These are phyloP conservation scores for Exophiala xenobiotica DNA, from an alignment of 2,329 filamentous ascomycete species.

Conservation along the genomic window DNA sequence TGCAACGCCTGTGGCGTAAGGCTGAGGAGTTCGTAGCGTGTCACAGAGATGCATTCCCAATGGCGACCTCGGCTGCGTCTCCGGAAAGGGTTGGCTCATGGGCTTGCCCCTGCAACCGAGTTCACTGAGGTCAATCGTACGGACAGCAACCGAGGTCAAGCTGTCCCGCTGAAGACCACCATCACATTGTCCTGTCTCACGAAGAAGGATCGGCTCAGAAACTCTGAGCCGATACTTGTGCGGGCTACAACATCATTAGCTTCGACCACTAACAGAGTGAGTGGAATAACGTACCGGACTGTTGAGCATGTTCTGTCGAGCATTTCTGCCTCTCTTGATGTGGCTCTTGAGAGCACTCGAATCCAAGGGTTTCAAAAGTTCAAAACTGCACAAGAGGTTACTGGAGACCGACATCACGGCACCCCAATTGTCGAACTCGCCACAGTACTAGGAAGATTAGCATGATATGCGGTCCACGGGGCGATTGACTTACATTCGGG, in stretches of 20 bases:
- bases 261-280: too few relatives aligned
- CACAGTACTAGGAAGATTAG: conserved; percentile 70
- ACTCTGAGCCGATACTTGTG: conserved; percentile 46
- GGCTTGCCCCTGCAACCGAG: too few relatives aligned
- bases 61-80: too few relatives aligned
- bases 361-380: conserved; percentile 92
- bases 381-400: conserved; percentile 93
- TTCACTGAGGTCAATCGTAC: too few relatives aligned
- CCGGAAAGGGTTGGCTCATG: too few relatives aligned
- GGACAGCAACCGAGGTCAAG: too few relatives aligned
- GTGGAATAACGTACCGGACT: conserved; percentile 93
- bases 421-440: conserved; percentile 98
- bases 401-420: conserved; percentile 97
- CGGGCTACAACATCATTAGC: conserved; percentile 37
- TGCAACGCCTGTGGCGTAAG: neutral
- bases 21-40: neutral
- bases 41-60: too few relatives aligned
- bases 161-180: too few relatives aligned
- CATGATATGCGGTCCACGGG: neutral
- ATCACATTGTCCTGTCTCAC: too few relatives aligned
- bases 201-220: conserved; percentile 36
- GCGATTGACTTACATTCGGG: conserved; percentile 72
- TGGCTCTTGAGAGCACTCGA: conserved; percentile 96
- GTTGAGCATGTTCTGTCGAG: conserved; percentile 91
- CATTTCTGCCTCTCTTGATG: conserved; percentile 96